Evolutionary conservation across 352 stramenopile species (phyloP), one percentile per base, ranked within the genome.

Genomic region (Pythium chondricola): DNA sequence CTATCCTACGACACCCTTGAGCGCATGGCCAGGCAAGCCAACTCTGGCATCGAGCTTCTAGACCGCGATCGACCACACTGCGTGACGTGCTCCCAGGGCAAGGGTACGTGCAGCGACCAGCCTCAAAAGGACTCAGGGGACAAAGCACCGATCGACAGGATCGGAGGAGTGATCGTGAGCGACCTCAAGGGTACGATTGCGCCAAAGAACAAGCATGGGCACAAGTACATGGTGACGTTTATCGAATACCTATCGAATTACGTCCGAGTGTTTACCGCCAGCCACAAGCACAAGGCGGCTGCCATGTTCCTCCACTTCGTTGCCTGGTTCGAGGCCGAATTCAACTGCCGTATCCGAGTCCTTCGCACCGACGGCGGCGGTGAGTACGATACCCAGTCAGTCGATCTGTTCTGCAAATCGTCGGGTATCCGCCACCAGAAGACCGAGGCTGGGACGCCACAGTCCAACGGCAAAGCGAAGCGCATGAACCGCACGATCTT

Each of bases 391-490:
- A 63, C 58, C 25, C n/a, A n/a, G n/a, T n/a, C n/a, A n/a, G 42
- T 62, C 0, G 56, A 71, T 9, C 35, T 71, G 0, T 69, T 71
- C 18, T 71, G 67, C 25, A 52, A 58, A 8, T 2, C 27, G 2
- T 58, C 43, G 0, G 59, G 59, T 0, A 44, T 73, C 0, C 30
- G 26, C 0, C n/a, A 63, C 0, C 56, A 76, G 41, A 25, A 54
- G 2, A 58, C 43, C 1, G 56, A 76, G 16, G 53, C 52, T 0
- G 14, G 36, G 0, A 73, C 69, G 10, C 37, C 61, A 9, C 49
- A 56, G 0, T 40, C 29, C 1, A 77, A 73, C n/a, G 60, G 63
- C 0, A 73, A 76, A 29, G 59, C 52, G 1, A 61, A 69, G 8
- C 24, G 57, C 2, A 71, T 75, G 52, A 55, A 67, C 21, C n/a